Conservation (phyloP, 345 rosid genomes). For the Gossypium herbaceum region DNA sequence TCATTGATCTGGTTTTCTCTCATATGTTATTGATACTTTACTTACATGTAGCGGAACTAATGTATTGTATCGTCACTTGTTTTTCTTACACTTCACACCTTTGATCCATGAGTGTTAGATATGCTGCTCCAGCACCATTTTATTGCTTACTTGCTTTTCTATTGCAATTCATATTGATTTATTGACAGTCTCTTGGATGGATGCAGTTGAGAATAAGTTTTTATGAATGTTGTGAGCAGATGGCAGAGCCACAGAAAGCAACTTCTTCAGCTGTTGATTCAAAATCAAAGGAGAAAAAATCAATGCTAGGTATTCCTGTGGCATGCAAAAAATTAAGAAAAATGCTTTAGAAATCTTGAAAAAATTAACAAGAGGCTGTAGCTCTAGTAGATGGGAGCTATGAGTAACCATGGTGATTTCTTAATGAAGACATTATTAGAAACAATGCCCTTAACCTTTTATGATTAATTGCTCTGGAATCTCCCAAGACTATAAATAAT, state of each 20-base stretch:
- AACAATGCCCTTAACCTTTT: not conserved
- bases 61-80: not conserved
- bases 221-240: constrained; percentile 14
- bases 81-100: not conserved
- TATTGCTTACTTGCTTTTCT: not conserved
- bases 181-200: not conserved
- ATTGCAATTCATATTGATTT: constrained; percentile 7
- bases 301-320: constrained; percentile 37
- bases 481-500: not conserved
- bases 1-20: not conserved
- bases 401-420: not conserved
- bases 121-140: not conserved
- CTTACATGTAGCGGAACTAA: not conserved
- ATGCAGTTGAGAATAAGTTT: not conserved
- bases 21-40: not conserved
- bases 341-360: not conserved
- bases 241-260: constrained; percentile 43
- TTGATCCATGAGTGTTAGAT: not conserved
- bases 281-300: constrained; percentile 33
- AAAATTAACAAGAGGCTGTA: not conserved
- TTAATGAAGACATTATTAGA: not conserved
- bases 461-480: not conserved
- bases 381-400: not conserved
- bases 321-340: not conserved
- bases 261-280: constrained; percentile 26